Evolutionary conservation across 2,329 filamentous ascomycete species (phyloP).

Genomic region (Lasiodiplodia hormozganensis): DNA sequence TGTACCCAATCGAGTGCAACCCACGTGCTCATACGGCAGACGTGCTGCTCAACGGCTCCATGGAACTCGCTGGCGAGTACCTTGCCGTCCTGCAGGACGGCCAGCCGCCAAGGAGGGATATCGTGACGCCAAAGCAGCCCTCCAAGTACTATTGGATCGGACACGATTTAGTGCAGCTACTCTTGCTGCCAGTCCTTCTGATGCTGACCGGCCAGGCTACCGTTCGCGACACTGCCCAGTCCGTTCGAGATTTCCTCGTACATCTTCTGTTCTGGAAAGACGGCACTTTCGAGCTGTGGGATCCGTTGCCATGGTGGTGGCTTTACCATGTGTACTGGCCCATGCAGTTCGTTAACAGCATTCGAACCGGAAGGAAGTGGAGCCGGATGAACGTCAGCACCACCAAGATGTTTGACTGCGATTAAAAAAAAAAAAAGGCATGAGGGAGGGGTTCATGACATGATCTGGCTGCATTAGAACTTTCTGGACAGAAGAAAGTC

Average conservation of each 20-base stretch:
- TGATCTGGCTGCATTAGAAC: neutral
- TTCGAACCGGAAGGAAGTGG: slow-evolving; percentile 61
- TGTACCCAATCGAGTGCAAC: slow-evolving; percentile 76
- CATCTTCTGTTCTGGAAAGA: slow-evolving; percentile 58
- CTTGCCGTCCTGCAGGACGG: slow-evolving; percentile 52
- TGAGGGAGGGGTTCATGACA: neutral
- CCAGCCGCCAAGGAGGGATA: slow-evolving; percentile 25
- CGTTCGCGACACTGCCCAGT: slow-evolving; percentile 30
- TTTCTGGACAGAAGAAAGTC: neutral
- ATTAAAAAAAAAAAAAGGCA: neutral
- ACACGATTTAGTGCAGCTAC: slow-evolving; percentile 66
- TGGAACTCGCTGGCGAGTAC: slow-evolving; percentile 59
- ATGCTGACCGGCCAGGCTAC: slow-evolving; percentile 21
- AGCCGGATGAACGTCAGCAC: slow-evolving; percentile 73
- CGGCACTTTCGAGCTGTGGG: slow-evolving; percentile 57
- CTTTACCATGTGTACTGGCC: slow-evolving; percentile 63
- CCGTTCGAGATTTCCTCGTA: slow-evolving; percentile 41
- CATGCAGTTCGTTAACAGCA: slow-evolving; percentile 55
- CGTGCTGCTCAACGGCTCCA: slow-evolving; percentile 60
- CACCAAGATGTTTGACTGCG: slow-evolving; percentile 60
- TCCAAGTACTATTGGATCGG: slow-evolving; percentile 68
- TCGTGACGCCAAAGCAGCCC: slow-evolving; percentile 34
- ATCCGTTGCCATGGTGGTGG: slow-evolving; percentile 59
- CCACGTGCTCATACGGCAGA: slow-evolving; percentile 73
- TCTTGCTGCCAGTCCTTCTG: slow-evolving; percentile 47